phyloP scores from a whole-genome alignment of 2,329 filamentous ascomycete genomes.

The Fusarium sp. region DNA sequence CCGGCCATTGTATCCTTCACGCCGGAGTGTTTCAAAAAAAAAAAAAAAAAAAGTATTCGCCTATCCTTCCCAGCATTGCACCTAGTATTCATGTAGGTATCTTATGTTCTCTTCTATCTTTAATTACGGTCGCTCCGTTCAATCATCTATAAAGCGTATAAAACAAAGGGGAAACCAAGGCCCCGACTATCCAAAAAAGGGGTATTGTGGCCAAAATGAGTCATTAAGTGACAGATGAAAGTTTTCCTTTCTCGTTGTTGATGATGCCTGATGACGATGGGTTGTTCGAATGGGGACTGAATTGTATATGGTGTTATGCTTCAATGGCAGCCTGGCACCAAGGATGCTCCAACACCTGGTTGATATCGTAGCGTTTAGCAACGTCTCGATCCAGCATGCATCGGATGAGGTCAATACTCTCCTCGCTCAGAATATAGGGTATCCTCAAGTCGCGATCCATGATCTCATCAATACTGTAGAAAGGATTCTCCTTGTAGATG shows the following conservation, averaged over 20 bases:
- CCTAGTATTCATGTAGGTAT: conserved; percentile 19
- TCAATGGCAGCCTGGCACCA: conserved; percentile 68
- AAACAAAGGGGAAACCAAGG: conserved; percentile 28
- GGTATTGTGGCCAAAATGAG: conserved; percentile 44
- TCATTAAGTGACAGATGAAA: conserved; percentile 16
- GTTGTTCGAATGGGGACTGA: not conserved
- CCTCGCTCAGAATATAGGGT: conserved; percentile 88
- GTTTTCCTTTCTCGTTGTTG: conserved; percentile 10
- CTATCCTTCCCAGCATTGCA: conserved; percentile 15
- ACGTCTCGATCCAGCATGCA: conserved; percentile 95
- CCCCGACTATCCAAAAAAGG: conserved; percentile 36
- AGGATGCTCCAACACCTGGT: conserved; percentile 87
- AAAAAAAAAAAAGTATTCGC: not conserved
- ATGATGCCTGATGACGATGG: conserved; percentile 16
- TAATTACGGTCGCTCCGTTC: conserved; percentile 18
- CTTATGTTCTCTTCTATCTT: conserved; percentile 32
- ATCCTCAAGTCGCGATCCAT: conserved; percentile 96
- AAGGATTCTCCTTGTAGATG: conserved; percentile 99
- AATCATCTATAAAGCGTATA: conserved; percentile 39
- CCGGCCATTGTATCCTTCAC: conserved; percentile 21
- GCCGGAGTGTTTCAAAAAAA: conserved; percentile 1
- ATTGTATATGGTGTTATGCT: conserved; percentile 7
- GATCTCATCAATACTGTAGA: conserved; percentile 99
- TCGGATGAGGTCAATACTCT: conserved; percentile 91
- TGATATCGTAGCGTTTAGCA: conserved; percentile 83